Evolutionary conservation across 2,329 filamentous ascomycete genomes (phyloP).

Genomic region (Colletotrichum cereale): DNA sequence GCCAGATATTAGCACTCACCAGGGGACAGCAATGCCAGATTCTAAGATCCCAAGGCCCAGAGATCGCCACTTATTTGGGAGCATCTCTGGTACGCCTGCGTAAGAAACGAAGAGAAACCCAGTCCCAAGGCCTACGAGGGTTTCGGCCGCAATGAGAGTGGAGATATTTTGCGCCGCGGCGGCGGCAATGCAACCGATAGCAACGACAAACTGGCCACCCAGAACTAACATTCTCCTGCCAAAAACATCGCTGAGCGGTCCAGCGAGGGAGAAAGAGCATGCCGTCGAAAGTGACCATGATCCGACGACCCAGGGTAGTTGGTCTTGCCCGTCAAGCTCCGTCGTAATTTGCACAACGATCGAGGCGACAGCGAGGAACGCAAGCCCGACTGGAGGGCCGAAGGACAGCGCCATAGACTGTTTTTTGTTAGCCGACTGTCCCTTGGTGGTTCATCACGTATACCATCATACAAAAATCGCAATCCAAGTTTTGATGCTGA

Average conservation of each 20-base stretch:
- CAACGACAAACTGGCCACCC: constrained; percentile 26
- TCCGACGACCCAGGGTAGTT: constrained; percentile 36
- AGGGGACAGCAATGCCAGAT: constrained; percentile 35
- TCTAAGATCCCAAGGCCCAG: constrained; percentile 39
- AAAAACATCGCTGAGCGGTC: constrained; percentile 38
- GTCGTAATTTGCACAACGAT: constrained; percentile 33
- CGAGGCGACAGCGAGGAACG: constrained; percentile 33
- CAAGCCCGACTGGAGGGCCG: constrained; percentile 35
- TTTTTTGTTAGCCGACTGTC: background rate
- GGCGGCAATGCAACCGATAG: constrained; percentile 44
- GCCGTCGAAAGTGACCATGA: constrained; percentile 39
- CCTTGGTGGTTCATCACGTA: too few species aligned
- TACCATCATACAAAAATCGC: constrained; percentile 27
- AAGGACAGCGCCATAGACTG: constrained; percentile 38
- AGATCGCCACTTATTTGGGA: constrained; percentile 51
- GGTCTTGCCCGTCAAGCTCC: constrained; percentile 32
- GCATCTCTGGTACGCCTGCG: constrained; percentile 49
- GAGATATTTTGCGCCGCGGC: constrained; percentile 44
- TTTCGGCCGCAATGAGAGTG: constrained; percentile 46
- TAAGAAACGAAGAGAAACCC: constrained; percentile 51
- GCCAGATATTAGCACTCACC: constrained; percentile 40
- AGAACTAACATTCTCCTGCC: constrained; percentile 35
- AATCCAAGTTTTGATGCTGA: constrained; percentile 37
- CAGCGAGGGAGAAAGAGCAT: constrained; percentile 37
- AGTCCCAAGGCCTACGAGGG: constrained; percentile 49